A percentile compares a stretch with the other conserved stretches of the same genome.
Conservation (phyloP, 208 protist species). For the Trypanosoma caninum region DNA sequence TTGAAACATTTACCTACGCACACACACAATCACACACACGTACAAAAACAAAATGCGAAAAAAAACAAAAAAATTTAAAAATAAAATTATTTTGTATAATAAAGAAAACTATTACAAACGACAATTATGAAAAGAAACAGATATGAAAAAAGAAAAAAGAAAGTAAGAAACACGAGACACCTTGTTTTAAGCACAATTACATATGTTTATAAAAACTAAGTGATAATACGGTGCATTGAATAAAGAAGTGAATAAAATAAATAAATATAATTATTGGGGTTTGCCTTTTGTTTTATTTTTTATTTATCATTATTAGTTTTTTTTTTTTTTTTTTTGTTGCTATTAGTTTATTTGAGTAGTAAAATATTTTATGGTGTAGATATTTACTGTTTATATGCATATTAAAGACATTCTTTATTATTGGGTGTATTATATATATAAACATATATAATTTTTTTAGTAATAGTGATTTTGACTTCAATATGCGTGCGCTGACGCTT, state of each 20-base stretch:
- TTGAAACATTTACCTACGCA: neutral
- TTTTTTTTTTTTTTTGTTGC: constrained; percentile 14
- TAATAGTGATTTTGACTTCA: neutral
- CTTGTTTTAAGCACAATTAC: no score
- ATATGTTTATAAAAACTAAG: no score
- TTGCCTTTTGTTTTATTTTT: no score
- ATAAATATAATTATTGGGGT: no score
- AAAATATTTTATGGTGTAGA: neutral
- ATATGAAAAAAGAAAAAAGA: neutral
- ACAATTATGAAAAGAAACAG: neutral
- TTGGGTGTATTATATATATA: neutral
- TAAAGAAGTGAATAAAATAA: no score
- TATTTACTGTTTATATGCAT: constrained; percentile 10
- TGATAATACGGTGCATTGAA: no score
- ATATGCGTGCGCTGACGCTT: neutral
- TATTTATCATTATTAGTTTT: constrained; percentile 9
- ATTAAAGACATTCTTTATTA: neutral
- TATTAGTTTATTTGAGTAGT: constrained; percentile 1
- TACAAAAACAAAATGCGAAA: neutral
- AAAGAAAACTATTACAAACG: neutral
- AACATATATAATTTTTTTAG: no score
- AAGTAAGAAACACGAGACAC: no score
- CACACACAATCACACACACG: neutral
- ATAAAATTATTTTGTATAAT: no score
- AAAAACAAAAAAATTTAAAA: constrained; percentile 2